Evolutionary conservation across 176 grass and related monocot species (phyloP), one percentile per base, ranked within the genome.

Genomic region (maize (Zea mays)): DNA sequence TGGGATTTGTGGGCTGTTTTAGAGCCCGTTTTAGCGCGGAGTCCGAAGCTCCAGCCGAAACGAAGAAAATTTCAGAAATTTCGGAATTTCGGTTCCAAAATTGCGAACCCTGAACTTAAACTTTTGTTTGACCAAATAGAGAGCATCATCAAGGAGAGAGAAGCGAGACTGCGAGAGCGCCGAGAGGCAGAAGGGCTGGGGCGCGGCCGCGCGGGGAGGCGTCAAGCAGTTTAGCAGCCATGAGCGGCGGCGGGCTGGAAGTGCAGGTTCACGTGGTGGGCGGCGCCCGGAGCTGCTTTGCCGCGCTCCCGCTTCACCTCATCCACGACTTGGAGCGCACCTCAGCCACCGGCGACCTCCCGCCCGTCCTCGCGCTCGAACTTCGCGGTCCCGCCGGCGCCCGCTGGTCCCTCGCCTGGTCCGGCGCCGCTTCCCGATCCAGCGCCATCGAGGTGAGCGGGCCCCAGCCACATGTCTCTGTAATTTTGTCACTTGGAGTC

Each of bases 371-470:
- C 56, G 89, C 89, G 11, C 85, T 98, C 68, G 83, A 98, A 43
- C 85, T 98, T 70, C 81, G 74, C 71, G 75, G 72, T 10, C 39
- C 76, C 65, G 67, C 81, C 60, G 84, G 73, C 67, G 83, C 37
- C 2, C 83, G 78, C 12, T 98, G 96, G 92, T 89, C 85, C 84
- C 72, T 98, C 50, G 89, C 92, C 16, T 98, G 95, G 95, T 94
- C 95, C 51, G 91, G 89, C 72, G 86, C 89, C 8, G 83, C 87
- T n/a, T 94, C 95, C 46, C 75, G 51, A 10, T 90, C 95, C 72
- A 49, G 61, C 19, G 85, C 85, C 51, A 86, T 94, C 73, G 95
- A 98, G 95, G 95, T 94, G 71, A 85, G 75, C 58, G 0, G 17
- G 34, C n/a, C n/a, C 37, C 9, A 8, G 14, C 46, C 36, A 27